Base-by-base conservation (phyloP, 2,329 filamentous ascomycete species). In the Didymosphaeria variabile region DNA sequence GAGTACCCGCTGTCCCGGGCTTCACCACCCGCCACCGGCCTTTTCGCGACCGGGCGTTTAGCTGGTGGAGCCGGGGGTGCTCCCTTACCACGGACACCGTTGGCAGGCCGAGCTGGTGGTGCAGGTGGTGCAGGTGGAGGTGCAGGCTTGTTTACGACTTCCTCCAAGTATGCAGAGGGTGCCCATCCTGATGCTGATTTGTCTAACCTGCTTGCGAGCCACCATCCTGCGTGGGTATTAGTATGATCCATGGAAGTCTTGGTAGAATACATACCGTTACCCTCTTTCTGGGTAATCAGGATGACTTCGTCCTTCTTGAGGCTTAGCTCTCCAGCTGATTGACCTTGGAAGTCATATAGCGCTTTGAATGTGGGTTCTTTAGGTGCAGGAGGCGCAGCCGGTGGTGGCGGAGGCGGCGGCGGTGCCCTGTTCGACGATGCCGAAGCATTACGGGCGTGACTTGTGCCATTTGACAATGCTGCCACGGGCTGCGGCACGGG, bases 141-240 rank as follows among this genome's bases (percentile, higher is more conserved):
- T 10, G 89, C 82, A 13, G 87, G 82, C 26, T 78, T 78, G 51
- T 76, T 70, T 23, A 85, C 86, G 75, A 91, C 86, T 79, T 97
- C 94, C 79, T 98, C 91, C 9, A 99, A 90, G 73, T 99, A 99
- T 21, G 94, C 93, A 21, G 94, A 91, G 0, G 95, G 95, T 3
- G 95, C 88, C 95, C 95, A 99, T 55, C 93, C 95, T 79, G 95
- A 92, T n/a, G 87, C 87, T 67, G 85, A 84, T 50, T 84, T 84
- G 71, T 87, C 81, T 52, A 82, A 80, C 64, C 90, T 91, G 82
- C 93, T 94, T 65, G 90, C 95, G 50, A 98, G 85, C 94, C 94
- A 98, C 95, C 95, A 99, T 56, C 95, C 94, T 97, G 68, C 42
- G 45, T 23, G 21, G 55, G 53, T 55, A 55, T 70, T 59, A 75